Percentiles rank a stretch among this genome's conserved stretches.
Conservation (phyloP, 805 yeast species). For the Metschnikowia koreensis region DNA sequence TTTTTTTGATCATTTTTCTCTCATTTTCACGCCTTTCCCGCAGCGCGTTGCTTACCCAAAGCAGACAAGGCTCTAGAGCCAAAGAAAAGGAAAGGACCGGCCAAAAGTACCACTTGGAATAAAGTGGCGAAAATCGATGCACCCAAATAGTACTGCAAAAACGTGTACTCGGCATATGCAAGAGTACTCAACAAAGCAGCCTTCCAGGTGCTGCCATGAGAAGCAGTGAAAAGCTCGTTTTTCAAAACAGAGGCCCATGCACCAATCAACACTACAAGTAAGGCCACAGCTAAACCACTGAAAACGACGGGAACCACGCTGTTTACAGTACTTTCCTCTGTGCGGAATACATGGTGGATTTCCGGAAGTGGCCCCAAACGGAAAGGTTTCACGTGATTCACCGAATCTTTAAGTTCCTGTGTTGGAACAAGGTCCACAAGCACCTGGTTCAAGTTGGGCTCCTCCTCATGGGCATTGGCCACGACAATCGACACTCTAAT, state of each 20-base stretch:
- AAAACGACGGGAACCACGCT: slow-evolving; percentile 52
- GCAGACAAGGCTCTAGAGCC: slow-evolving; percentile 68
- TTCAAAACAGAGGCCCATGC: slow-evolving; percentile 38
- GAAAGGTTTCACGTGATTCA: slow-evolving; percentile 25
- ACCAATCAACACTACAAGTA: slow-evolving; percentile 43
- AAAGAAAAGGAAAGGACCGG: slow-evolving; percentile 52
- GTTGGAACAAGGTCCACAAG: slow-evolving; percentile 32
- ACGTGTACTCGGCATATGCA: slow-evolving; percentile 50
- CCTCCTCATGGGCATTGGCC: slow-evolving; percentile 23
- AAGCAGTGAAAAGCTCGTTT: slow-evolving; percentile 27
- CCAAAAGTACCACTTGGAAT: slow-evolving; percentile 45
- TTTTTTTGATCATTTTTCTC: background rate
- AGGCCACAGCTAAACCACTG: slow-evolving; percentile 40
- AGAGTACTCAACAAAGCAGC: slow-evolving; percentile 48
- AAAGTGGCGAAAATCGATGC: slow-evolving; percentile 61
- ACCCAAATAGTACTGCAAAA: slow-evolving; percentile 57
- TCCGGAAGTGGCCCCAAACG: slow-evolving; percentile 55
- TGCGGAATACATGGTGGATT: slow-evolving; percentile 60
- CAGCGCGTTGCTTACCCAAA: slow-evolving; percentile 32
- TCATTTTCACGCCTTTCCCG: slow-evolving; percentile 17
- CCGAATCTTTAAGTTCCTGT: slow-evolving; percentile 24
- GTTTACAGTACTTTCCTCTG: slow-evolving; percentile 52
- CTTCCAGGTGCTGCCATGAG: slow-evolving; percentile 28
- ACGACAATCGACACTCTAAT: slow-evolving; percentile 32
- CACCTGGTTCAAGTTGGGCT: slow-evolving; percentile 22